Base-by-base conservation (phyloP, 192 early-diverging fungal species). In the Coemansia sp. region DNA sequence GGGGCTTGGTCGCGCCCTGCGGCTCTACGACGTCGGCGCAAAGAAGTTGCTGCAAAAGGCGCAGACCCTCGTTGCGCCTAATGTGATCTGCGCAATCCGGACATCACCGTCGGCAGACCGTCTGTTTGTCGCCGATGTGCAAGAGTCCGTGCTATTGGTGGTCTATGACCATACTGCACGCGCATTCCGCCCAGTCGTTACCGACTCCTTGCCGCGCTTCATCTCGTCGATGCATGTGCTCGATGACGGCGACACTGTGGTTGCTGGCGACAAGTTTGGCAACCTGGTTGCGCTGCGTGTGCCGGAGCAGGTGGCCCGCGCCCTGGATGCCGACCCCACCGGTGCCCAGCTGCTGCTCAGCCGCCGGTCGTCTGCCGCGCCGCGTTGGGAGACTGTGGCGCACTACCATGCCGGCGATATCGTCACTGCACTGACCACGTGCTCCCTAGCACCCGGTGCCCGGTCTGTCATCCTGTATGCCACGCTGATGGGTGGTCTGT, bases 201-300 rank as follows among this genome's bases (percentile, higher is more conserved):
- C 96, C 60, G 97, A 99, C 68, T 86, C 91, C n/a, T 72, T 87
- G 20, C 91, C 92, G 47, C 86, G 95, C 48, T 95, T 89, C 86
- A 86, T 91, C 38, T 94, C 95, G 15, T 73, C 84, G 23, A 82
- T 90, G 13, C 63, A 57, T 8, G 63, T 82, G 9, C 88, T 96
- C 84, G 71, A 94, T 31, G 95, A 97, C 77, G 96, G 94, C 65
- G 91, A 97, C 64, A 97, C 97, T 6, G 85, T 96, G 6, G 91
- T 86, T 6, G 90, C 87, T 17, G 96, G 91, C 19, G 97, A 99
- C 85, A 95, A 96, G 74, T 99, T 99, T 87, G 97, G 97, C 31
- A 96, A 96, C 61, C 75, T 99, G 22, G 89, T 88, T 55, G 87
- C 92, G 11, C 63, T 87, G 53, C 84, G 97, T 22, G 69, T 93